These are phyloP conservation scores for Yamagishiella unicocca DNA, from an alignment of 139 green algal genomes.

Conservation along the genomic window DNA sequence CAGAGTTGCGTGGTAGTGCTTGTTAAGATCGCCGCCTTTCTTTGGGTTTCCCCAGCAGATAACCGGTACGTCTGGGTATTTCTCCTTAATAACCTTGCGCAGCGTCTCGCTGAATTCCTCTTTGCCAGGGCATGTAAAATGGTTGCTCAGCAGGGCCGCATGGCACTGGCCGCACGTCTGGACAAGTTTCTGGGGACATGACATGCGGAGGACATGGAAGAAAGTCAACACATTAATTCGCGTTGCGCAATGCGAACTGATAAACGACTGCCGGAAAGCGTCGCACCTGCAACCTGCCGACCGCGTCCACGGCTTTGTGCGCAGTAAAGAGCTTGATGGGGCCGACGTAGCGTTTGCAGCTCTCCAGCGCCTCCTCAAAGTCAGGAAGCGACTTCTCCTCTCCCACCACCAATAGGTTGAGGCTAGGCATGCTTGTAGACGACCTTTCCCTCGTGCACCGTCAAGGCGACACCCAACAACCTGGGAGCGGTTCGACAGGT, in stretches of 20 bases:
- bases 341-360: constrained; percentile 45
- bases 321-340: constrained; percentile 48
- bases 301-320: constrained; percentile 43
- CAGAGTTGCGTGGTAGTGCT: constrained; percentile 50
- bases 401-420: constrained; percentile 24
- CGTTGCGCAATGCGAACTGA: no score
- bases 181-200: constrained; percentile 26
- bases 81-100: constrained; percentile 51
- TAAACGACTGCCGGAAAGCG: background rate
- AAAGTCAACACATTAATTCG: no score
- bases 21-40: constrained; percentile 43
- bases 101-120: constrained; percentile 57
- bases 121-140: constrained; percentile 52
- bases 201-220: no score
- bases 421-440: constrained; percentile 13
- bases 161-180: constrained; percentile 42
- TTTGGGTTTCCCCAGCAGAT: constrained; percentile 48
- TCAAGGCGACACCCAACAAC: no score
- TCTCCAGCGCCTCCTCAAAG: constrained; percentile 43
- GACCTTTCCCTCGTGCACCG: background rate
- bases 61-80: constrained; percentile 37
- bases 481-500: no score
- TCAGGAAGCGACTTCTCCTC: constrained; percentile 27
- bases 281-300: constrained; percentile 9
- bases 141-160: constrained; percentile 40